Evolutionary conservation across 2,329 filamentous ascomycete species (phyloP).

Genomic region (Clonostachys byssicola): DNA sequence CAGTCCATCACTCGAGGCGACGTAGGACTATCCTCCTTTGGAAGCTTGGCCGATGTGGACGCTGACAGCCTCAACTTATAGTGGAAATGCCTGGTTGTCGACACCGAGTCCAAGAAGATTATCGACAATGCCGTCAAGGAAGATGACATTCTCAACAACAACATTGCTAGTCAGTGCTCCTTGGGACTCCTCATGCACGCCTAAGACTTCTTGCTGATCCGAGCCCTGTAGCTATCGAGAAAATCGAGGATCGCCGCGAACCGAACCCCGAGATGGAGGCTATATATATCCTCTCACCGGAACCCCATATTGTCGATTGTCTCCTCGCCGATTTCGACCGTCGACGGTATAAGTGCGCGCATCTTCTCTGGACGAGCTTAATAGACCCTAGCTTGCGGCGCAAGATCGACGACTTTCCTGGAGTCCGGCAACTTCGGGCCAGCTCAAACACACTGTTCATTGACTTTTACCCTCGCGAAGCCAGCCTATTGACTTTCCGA

Average conservation of each 20-base stretch:
- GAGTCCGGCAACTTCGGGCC: constrained; percentile 70
- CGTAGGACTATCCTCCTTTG: constrained; percentile 42
- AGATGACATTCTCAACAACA: constrained; percentile 95
- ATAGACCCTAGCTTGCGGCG: constrained; percentile 67
- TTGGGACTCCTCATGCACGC: neutral
- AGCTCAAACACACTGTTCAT: constrained; percentile 79
- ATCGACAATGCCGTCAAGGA: constrained; percentile 89
- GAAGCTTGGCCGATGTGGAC: neutral
- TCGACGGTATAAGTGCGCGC: constrained; percentile 73
- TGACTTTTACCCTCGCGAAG: constrained; percentile 88
- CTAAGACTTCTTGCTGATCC: neutral
- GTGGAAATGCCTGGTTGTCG: constrained; percentile 97
- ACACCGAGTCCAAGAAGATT: constrained; percentile 77
- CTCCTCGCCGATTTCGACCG: constrained; percentile 89
- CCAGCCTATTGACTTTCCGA: constrained; percentile 83
- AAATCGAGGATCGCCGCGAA: constrained; percentile 81
- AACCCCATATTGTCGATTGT: constrained; percentile 87
- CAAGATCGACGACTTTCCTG: constrained; percentile 68
- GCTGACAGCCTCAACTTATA: constrained; percentile 26
- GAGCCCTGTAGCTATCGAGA: constrained; percentile 72
- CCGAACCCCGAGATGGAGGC: constrained; percentile 89
- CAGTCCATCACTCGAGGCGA: constrained; percentile 77
- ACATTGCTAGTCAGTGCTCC: constrained; percentile 72
- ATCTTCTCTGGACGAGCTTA: constrained; percentile 80
- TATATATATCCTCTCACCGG: constrained; percentile 84